Evolutionary conservation across 2,329 filamentous ascomycete genomes (phyloP), one percentile per base, ranked within the genome.

Genomic region (Thielaviopsis musarum): DNA sequence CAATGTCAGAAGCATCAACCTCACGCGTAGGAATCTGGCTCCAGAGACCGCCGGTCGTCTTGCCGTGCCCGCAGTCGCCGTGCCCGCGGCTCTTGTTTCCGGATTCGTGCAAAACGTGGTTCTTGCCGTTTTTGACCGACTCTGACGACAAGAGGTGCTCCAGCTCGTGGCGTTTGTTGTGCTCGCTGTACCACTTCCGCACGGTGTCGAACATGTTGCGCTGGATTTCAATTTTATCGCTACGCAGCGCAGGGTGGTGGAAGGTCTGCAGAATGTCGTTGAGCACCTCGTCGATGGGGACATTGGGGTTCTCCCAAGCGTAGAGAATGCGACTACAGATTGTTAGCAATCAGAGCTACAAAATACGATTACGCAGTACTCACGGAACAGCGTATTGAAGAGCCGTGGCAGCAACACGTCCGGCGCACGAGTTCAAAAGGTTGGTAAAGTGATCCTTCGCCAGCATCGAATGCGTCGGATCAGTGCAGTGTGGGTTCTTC

Each of bases 191-290:
- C 91, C 91, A 98, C 61, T 80, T 77, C 66, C 87, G 80, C 1
- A 98, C 89, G 0, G 87, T 88, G 59, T 83, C 78, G 72, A 88
- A 97, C 93, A 98, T 98, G 57, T 84, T 83, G 52, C 81, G 79
- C 64, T 97, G 93, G 28, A 93, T 83, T 68, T 95, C 87, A 60
- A 87, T 74, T 59, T 77, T 75, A 59, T 87, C 83, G 65, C 93
- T 80, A 24, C 91, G 84, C 30, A 89, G 75, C 6, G 87, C 86
- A 1, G 93, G 93, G 68, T 98, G 93, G 69, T 98, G 93, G 74
- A 97, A 95, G 12, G 88, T 83, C 24, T 81, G 81, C 54, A 90
- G 74, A 49, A 94, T 82, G 65, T 97, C 91, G 63, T 88, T 77
- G 63, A 91, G 76, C 0, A 97, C 85, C 70, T 94, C 87, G 45